phyloP scores from a whole-genome alignment of 192 early-diverging fungal genomes.

The Glomus cerebriforme region DNA sequence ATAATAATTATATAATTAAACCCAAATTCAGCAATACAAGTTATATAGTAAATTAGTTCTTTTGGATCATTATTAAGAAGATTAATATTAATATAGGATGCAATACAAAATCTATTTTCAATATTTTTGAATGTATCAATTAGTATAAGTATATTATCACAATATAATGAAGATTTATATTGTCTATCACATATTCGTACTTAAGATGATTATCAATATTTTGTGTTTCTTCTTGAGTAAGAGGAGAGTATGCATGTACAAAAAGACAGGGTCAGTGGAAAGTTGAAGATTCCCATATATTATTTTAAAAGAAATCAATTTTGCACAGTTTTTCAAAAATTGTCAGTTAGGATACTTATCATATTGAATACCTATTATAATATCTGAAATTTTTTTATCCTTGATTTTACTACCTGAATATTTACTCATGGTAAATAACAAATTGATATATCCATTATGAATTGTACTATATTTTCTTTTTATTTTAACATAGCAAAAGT shows the following conservation, averaged over 20 bases:
- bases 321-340: constrained; percentile 17
- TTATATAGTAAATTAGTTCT: constrained; percentile 15
- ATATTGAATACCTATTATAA: neutral
- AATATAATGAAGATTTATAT: no score
- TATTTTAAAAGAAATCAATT: neutral
- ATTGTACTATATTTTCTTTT: constrained; percentile 2
- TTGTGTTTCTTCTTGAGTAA: no score
- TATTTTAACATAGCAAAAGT: neutral
- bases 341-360: constrained; percentile 5
- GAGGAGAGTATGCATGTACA: neutral
- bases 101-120: constrained; percentile 15
- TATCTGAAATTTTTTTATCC: neutral
- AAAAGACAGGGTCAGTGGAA: neutral
- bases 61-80: constrained; percentile 1
- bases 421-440: neutral
- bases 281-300: neutral
- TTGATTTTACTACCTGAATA: no score
- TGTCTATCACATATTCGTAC: neutral
- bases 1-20: constrained; percentile 20
- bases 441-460: constrained; percentile 17
- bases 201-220: neutral
- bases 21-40: constrained; percentile 9
- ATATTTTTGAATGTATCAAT: constrained; percentile 12
- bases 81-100: constrained; percentile 4
- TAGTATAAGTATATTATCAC: no score